Evolutionary conservation across 2,329 filamentous ascomycete species (phyloP).

Genomic region (Penicillium sp.): DNA sequence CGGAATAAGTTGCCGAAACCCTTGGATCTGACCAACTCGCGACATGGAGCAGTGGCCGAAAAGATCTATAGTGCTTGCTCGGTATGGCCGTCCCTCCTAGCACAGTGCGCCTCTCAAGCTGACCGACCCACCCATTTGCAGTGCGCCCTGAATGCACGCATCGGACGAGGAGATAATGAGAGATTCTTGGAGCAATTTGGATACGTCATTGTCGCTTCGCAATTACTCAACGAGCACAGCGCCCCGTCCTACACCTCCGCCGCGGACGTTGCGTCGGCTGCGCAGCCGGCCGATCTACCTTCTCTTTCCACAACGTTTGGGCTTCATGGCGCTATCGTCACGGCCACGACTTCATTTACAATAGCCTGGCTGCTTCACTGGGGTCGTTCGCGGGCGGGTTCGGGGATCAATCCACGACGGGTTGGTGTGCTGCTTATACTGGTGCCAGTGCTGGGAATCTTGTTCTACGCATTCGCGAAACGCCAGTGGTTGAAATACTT

Average conservation of each 20-base stretch:
- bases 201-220: constrained; percentile 87
- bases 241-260: constrained; percentile 39
- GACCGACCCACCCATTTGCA: constrained; percentile 12
- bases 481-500: constrained; percentile 78
- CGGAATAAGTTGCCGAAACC: constrained; percentile 47
- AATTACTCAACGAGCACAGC: constrained; percentile 65
- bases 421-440: constrained; percentile 40
- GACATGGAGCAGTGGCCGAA: constrained; percentile 30
- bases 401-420: constrained; percentile 38
- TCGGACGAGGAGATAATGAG: constrained; percentile 72
- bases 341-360: constrained; percentile 57
- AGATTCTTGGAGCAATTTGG: constrained; percentile 88
- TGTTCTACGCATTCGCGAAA: constrained; percentile 66
- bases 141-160: constrained; percentile 36
- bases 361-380: constrained; percentile 66
- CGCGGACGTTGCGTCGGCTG: constrained; percentile 30
- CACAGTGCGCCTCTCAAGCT: constrained; percentile 4
- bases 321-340: constrained; percentile 59
- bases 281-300: constrained; percentile 26
- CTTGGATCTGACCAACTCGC: constrained; percentile 35
- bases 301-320: constrained; percentile 48
- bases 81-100: constrained; percentile 30
- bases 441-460: constrained; percentile 49
- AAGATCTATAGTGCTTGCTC: constrained; percentile 46
- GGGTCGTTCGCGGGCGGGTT: constrained; percentile 53